Percentiles rank a stretch among this genome's conserved stretches.
Evolutionary conservation across 148 eudicot species (phyloP).

Genomic region (Hydrangea macrophylla): DNA sequence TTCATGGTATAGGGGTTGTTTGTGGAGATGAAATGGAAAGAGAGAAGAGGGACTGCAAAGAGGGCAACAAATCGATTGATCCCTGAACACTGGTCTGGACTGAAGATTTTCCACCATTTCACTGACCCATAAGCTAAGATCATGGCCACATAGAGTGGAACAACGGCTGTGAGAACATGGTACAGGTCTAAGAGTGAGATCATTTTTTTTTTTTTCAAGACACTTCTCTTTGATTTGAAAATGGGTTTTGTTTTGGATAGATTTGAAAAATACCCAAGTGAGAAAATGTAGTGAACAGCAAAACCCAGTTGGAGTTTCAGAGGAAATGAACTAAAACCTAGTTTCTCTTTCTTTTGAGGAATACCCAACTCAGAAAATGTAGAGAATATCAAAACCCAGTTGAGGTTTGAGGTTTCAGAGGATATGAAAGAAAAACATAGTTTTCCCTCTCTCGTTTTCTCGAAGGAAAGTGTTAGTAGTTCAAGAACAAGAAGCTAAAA

Average conservation of each 20-base stretch:
- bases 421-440: not conserved
- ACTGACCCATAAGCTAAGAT: conserved; percentile 90
- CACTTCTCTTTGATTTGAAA: not conserved
- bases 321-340: too few relatives aligned
- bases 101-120: conserved; percentile 92
- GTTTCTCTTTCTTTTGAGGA: too few relatives aligned
- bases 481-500: conserved; percentile 4
- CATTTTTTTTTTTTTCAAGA: conserved; percentile 31
- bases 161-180: conserved; percentile 74
- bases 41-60: conserved; percentile 76
- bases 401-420: conserved; percentile 5
- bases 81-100: conserved; percentile 84
- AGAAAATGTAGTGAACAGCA: conserved; percentile 9
- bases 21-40: conserved; percentile 75
- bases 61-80: conserved; percentile 82
- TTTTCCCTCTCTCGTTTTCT: not conserved
- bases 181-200: conserved; percentile 56
- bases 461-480: not conserved
- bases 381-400: conserved; percentile 19
- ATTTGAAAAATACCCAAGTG: conserved; percentile 10
- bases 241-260: not conserved
- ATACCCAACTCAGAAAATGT: conserved; percentile 15
- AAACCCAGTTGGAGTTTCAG: conserved; percentile 21
- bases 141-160: conserved; percentile 90
- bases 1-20: conserved; percentile 84